Base-by-base conservation (phyloP, 176 grass and related monocot species). In the Zoysia japonica region DNA sequence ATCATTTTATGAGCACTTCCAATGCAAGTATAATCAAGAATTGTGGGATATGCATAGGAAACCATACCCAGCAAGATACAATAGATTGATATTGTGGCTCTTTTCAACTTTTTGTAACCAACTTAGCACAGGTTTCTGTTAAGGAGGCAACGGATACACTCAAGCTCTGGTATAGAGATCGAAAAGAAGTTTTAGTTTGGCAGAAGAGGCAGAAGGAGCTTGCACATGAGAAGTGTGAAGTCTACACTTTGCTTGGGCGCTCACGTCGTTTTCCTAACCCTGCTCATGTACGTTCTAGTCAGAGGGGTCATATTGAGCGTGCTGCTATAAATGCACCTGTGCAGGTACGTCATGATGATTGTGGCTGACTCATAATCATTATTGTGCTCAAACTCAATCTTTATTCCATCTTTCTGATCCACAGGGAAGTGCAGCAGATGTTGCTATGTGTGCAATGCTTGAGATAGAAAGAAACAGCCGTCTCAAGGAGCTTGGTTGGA, bases 371-470 rank as follows among this genome's bases (percentile, higher is more conserved):
- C 17, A 8, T 59, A 11, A 16, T 69, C 17, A 8, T 59, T 68
- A 39, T 68, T 17, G 44, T 55, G 57, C 41, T 78, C 9, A 50
- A 40, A 50, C 47, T 84, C 52, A 35, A 52, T 61, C 38, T 84
- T 77, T 16, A 40, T 12, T 46, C 82, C 36, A 51, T 86, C 61
- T 74, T 28, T 70, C 50, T 80, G 71, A 88, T 82, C 68, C 9
- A 37, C 87, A 97, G 94, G 94, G 94, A 44, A 92, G 94, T 77
- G 94, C 94, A 88, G 94, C 94, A 67, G 91, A 97, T 90, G 91
- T 97, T 72, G 87, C 91, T 45, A 97, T 93, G 94, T 93, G 94
- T 84, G 94, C 94, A 41, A 97, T 97, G 94, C 84, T 97, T 68
- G 91, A 97, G 85, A 97, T 97, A 47, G 91, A 97, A 65, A 88